Evolutionary conservation across 441 rosid genomes (phyloP).

Genomic region (Euphorbia corollata): DNA sequence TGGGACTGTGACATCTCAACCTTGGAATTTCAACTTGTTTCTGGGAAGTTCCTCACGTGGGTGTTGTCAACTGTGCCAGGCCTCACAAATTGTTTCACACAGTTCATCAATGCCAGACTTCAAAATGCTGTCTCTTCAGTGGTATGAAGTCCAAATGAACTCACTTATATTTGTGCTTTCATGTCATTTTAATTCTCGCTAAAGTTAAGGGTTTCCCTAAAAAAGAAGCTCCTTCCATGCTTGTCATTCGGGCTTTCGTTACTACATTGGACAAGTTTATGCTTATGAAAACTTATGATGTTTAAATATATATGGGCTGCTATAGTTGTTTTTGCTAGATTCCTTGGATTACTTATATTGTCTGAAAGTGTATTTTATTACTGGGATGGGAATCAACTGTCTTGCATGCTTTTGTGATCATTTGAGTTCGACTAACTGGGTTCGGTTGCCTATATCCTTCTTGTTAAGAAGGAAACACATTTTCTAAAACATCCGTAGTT

Average conservation of each 20-base stretch:
- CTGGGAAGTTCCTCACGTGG: conserved; percentile 64
- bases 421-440: background rate
- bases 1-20: conserved; percentile 48
- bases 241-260: background rate
- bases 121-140: conserved; percentile 27
- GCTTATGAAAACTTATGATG: background rate
- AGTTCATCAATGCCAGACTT: conserved; percentile 50
- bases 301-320: no score
- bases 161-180: conserved; percentile 7
- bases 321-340: background rate
- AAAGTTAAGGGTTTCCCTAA: background rate
- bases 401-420: background rate
- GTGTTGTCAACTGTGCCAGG: conserved; percentile 44
- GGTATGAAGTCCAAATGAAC: conserved; percentile 28
- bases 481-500: background rate
- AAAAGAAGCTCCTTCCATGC: no score
- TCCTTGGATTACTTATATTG: background rate
- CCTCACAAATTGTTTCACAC: conserved; percentile 52
- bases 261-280: background rate
- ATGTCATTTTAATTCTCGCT: background rate
- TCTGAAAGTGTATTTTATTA: background rate
- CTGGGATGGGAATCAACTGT: background rate
- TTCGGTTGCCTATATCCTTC: background rate
- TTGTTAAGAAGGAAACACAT: background rate
- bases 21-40: conserved; percentile 53